phyloP scores from a whole-genome alignment of 2,329 filamentous ascomycete species.

The Fusarium sp. region DNA sequence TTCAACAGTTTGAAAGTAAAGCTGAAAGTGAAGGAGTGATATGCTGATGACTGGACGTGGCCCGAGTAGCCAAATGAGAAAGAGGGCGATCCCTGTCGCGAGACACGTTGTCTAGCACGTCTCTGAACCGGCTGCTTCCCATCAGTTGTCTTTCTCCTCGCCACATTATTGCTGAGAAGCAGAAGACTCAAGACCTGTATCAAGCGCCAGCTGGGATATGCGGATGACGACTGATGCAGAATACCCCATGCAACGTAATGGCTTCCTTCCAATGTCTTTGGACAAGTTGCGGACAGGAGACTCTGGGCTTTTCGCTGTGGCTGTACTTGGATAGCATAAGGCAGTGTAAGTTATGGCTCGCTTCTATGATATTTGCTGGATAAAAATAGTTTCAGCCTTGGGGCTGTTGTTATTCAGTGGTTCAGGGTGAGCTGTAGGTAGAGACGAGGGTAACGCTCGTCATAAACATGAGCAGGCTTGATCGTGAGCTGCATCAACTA shows the following conservation, averaged over 20 bases:
- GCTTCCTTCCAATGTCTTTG: neutral
- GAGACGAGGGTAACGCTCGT: neutral
- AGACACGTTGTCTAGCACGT: neutral
- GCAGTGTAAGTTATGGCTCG: neutral
- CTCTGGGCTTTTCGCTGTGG: neutral
- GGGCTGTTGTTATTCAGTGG: neutral
- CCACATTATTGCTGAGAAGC: neutral
- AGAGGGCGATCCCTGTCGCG: neutral
- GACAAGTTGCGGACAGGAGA: neutral
- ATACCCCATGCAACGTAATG: neutral
- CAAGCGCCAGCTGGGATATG: too few species aligned
- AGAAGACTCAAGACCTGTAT: neutral
- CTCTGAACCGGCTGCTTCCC: neutral
- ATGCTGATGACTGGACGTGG: neutral
- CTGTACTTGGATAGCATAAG: neutral
- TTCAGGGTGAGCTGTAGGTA: neutral
- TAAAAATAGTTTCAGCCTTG: neutral
- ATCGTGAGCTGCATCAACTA: neutral
- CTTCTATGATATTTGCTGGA: neutral
- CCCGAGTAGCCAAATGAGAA: neutral
- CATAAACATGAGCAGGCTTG: neutral
- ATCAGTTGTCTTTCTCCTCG: neutral
- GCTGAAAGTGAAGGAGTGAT: neutral
- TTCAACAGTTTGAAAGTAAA: neutral
- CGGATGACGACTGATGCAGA: neutral